phyloP scores from a whole-genome alignment of 257 asterid species.

The Solanum chaucha region DNA sequence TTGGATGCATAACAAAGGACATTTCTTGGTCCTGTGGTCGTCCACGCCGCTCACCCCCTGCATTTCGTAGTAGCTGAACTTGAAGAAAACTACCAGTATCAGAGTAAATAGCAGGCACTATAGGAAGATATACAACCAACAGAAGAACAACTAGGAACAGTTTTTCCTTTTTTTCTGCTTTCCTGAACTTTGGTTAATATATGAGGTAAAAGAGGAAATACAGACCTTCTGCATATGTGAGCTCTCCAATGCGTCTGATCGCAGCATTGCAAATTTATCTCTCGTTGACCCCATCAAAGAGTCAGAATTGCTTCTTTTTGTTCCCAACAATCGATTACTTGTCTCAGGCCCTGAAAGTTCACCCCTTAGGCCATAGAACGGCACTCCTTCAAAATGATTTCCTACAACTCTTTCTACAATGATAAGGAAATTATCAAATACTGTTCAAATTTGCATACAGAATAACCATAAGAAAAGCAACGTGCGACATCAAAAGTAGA shows the following conservation, averaged over 20 bases:
- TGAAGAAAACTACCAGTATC: constrained; percentile 30
- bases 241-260: constrained; percentile 50
- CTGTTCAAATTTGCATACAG: constrained; percentile 2
- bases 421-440: constrained; percentile 25
- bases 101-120: constrained; percentile 10
- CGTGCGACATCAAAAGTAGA: neutral
- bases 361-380: constrained; percentile 64
- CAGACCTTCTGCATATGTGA: constrained; percentile 64
- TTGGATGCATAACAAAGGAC: constrained; percentile 41
- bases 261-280: constrained; percentile 47
- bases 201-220: neutral
- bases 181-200: neutral
- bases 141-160: neutral
- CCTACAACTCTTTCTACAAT: constrained; percentile 56
- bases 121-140: neutral
- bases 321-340: constrained; percentile 44
- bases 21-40: constrained; percentile 46
- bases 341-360: constrained; percentile 49
- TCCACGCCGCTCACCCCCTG: constrained; percentile 53
- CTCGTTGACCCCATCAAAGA: constrained; percentile 52
- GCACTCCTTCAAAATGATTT: constrained; percentile 69
- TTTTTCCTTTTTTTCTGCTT: neutral
- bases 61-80: constrained; percentile 65
- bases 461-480: neutral
- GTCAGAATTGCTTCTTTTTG: constrained; percentile 72